Evolutionary conservation across 352 stramenopile genomes (phyloP), one percentile per base, ranked within the genome.

Genomic region (Stramenopiles sp.): DNA sequence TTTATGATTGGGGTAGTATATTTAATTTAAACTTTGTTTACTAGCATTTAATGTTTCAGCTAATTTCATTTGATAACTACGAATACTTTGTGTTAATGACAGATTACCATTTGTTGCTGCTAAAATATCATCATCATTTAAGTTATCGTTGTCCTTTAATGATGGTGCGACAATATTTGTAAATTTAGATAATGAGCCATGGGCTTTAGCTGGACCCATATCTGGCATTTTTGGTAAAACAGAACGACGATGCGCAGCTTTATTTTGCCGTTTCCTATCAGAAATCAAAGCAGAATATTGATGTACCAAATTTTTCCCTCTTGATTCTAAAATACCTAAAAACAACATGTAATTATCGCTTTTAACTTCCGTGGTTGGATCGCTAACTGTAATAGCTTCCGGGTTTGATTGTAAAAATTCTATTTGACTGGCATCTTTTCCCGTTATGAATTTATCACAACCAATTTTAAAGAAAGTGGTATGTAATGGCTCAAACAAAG

Each of bases 381-480:
- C 65, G 65, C 65, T 76, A 76, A 76, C 13, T 33, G 13, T 33
- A 4, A 76, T 20, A 13, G 65, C 65, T 20, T 76, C 65, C 7
- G 65, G 65, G 65, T 76, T 31, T 7, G 65, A 76, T 33, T 31
- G 31, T 13, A 76, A 76, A 33, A 76, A 76, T 31, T 76, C 4
- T 13, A 33, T 76, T 33, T 76, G 30, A 33, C 65, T 33, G 4
- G 30, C 65, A 33, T 76, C 31, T 20, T 76, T 33, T 31, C 30
- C 30, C 4, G 65, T 76, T 4, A 76, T 13, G 65, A 13, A 76
- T 20, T 76, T 76, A 20, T 76, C 65, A 20, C 65, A 76, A 4
- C 65, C 65, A 76, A 13, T 76, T 13, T 76, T 76, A 20, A 76
- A 76, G 13, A 76, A 76, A 13, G 65, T 76, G 13, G 65, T 76